A percentile compares a stretch with the other conserved stretches of the same genome.
phyloP scores from a whole-genome alignment of 768 basidiomycete species.

The Postia placenta region DNA sequence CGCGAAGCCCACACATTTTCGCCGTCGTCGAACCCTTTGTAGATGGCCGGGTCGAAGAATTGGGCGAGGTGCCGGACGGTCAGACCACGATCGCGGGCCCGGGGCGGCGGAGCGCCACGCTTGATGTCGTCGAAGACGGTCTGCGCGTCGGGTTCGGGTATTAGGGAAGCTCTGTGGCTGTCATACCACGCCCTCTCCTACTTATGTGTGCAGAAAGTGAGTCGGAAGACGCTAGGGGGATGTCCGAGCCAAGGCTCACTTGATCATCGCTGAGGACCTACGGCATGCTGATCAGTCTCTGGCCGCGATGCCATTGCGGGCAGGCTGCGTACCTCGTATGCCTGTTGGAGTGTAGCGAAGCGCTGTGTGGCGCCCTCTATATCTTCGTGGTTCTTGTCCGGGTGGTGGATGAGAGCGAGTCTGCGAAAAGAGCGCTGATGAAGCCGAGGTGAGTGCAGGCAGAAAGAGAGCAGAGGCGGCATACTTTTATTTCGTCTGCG shows the following conservation, averaged over 20 bases:
- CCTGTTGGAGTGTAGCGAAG: conserved; percentile 88
- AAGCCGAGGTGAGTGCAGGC: neutral
- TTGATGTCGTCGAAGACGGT: conserved; percentile 82
- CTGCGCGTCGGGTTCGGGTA: conserved; percentile 78
- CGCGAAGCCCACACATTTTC: conserved; percentile 40
- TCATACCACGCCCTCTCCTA: conserved; percentile 99
- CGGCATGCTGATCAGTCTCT: no score
- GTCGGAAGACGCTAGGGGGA: neutral
- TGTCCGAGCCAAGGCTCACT: conserved; percentile 35
- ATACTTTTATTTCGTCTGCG: conserved; percentile 83
- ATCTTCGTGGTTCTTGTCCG: conserved; percentile 83
- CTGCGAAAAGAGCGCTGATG: conserved; percentile 73
- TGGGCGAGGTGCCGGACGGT: conserved; percentile 74
- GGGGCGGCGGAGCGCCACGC: conserved; percentile 53
- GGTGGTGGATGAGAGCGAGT: conserved; percentile 80
- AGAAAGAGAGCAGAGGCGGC: conserved; percentile 8
- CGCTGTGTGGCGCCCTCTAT: conserved; percentile 80
- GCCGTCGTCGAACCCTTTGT: conserved; percentile 58
- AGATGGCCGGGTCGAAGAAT: conserved; percentile 75
- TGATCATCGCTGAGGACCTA: conserved; percentile 93
- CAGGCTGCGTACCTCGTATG: conserved; percentile 73
- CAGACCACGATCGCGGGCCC: conserved; percentile 63
- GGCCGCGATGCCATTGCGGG: no score
- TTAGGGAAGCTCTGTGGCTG: conserved; percentile 75
- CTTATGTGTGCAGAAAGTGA: conserved; percentile 24